Conservation (phyloP, 441 rosid genomes). For the Theobroma grandiflorum region DNA sequence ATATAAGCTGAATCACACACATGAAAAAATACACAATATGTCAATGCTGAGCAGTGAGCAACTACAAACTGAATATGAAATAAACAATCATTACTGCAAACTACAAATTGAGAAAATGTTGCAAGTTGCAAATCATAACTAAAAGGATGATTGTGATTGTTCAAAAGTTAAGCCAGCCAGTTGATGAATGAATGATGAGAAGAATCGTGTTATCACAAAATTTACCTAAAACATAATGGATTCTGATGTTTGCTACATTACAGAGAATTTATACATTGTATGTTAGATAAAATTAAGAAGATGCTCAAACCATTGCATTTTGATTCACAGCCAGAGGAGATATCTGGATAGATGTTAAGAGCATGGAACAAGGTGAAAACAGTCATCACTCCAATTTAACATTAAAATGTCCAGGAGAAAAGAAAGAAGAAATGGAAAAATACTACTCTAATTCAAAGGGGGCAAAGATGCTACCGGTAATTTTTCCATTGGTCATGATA, state of each 20-base stretch:
- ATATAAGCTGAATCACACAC: conserved; percentile 20
- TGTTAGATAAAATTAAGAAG: background rate
- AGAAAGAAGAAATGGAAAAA: background rate
- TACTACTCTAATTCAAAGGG: background rate
- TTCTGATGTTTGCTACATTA: background rate
- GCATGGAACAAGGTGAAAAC: conserved; percentile 5
- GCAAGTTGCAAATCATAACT: background rate
- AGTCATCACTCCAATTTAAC: conserved; percentile 3
- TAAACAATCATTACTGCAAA: background rate
- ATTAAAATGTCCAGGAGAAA: background rate
- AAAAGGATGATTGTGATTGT: background rate
- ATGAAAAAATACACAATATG: conserved; percentile 1
- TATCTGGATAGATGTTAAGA: background rate
- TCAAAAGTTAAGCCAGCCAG: background rate
- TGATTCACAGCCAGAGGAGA: background rate
- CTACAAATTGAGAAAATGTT: background rate
- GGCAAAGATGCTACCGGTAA: background rate
- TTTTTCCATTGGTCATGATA: background rate
- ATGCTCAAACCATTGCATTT: background rate
- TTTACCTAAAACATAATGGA: background rate
- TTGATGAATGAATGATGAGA: background rate
- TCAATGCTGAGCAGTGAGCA: conserved; percentile 16
- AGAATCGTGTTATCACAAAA: background rate
- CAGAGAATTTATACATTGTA: background rate
- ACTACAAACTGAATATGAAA: conserved; percentile 10